A percentile compares a stretch with the other conserved stretches of the same genome.
These are phyloP conservation scores for Acacia confusa DNA, from an alignment of 306 rosid genomes.

Conservation along the genomic window DNA sequence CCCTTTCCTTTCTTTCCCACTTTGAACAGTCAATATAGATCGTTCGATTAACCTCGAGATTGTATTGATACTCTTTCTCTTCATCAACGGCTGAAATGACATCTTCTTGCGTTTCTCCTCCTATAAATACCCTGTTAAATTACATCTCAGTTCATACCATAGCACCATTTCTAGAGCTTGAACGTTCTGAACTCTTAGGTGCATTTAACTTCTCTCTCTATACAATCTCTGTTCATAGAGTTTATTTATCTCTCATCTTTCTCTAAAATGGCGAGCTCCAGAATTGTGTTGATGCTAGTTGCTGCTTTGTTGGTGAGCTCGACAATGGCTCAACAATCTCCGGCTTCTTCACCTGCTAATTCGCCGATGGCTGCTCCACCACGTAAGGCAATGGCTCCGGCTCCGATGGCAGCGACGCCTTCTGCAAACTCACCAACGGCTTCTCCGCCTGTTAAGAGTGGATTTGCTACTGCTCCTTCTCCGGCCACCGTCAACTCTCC, in stretches of 20 bases:
- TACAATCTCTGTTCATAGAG: background rate
- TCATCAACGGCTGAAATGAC: conserved; percentile 22
- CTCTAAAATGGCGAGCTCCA: conserved; percentile 43
- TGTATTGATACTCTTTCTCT: background rate
- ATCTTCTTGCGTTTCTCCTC: conserved; percentile 16
- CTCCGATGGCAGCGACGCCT: conserved; percentile 31
- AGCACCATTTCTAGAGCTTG: background rate
- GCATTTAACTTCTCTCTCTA: background rate
- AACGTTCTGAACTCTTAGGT: background rate
- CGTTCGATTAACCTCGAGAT: conserved; percentile 2
- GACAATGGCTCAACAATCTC: conserved; percentile 48
- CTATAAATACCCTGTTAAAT: conserved; percentile 41
- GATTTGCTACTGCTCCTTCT: conserved; percentile 42
- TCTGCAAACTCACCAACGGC: conserved; percentile 18
- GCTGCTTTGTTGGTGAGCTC: conserved; percentile 39
- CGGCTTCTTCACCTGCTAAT: conserved; percentile 33
- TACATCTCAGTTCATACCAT: background rate
- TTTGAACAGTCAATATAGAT: background rate
- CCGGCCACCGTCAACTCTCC: conserved; percentile 40
- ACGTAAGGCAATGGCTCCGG: background rate
- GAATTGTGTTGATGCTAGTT: conserved; percentile 30
- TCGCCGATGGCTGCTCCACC: conserved; percentile 27
- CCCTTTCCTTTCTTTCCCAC: background rate
- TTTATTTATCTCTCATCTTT: background rate
- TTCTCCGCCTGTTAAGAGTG: conserved; percentile 24